Evolutionary conservation across 805 yeast genomes (phyloP).

Genomic region (Wickerhamiella nectarea): DNA sequence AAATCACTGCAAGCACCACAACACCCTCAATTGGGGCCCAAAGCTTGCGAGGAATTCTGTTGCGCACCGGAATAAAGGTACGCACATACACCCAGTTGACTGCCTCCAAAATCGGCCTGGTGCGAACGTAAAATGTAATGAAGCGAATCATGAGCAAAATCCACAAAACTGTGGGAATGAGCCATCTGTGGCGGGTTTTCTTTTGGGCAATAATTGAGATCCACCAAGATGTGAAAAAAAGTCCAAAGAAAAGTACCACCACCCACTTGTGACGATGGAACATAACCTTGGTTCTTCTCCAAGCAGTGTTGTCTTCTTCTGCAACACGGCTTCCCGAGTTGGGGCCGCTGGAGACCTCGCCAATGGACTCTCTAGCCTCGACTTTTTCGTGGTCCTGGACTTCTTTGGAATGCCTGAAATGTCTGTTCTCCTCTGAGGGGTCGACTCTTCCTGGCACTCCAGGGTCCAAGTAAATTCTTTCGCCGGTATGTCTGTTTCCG

Average conservation of each 20-base stretch:
- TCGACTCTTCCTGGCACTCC: slow-evolving; percentile 5
- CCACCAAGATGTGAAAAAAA: slow-evolving; percentile 45
- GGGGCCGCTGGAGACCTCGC: neutral
- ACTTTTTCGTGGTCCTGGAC: slow-evolving; percentile 12
- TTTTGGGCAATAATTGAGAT: slow-evolving; percentile 38
- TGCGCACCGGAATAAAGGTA: slow-evolving; percentile 20
- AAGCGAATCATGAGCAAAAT: slow-evolving; percentile 37
- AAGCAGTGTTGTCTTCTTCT: slow-evolving; percentile 4
- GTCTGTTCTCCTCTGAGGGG: neutral
- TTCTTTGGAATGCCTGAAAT: neutral
- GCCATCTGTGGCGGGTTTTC: slow-evolving; percentile 39
- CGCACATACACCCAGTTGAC: slow-evolving; percentile 25
- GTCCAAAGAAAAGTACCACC: slow-evolving; percentile 23
- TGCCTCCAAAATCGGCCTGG: slow-evolving; percentile 22
- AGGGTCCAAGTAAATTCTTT: slow-evolving; percentile 4
- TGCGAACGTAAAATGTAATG: slow-evolving; percentile 37
- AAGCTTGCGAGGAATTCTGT: slow-evolving; percentile 30
- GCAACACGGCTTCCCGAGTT: neutral
- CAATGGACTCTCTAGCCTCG: neutral
- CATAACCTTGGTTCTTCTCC: slow-evolving; percentile 5
- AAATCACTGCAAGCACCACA: slow-evolving; percentile 34
- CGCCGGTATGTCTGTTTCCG: slow-evolving; percentile 13
- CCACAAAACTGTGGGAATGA: slow-evolving; percentile 44
- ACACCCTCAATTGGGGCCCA: slow-evolving; percentile 34
- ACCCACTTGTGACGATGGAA: slow-evolving; percentile 19